Evolutionary conservation across 805 yeast species (phyloP).

Genomic region (Torulaspora indica): DNA sequence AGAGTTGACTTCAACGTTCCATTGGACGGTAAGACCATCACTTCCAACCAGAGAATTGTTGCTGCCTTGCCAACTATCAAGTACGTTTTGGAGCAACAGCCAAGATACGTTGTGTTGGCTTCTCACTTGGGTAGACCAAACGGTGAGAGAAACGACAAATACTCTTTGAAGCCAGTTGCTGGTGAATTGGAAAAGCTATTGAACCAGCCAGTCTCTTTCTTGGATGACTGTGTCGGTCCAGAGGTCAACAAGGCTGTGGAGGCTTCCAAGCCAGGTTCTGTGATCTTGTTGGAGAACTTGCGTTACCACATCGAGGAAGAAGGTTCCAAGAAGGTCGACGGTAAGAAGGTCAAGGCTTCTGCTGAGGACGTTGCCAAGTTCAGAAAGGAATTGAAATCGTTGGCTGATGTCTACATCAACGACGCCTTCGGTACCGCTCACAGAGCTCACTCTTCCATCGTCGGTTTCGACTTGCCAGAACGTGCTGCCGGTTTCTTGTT

Average conservation of each 20-base stretch:
- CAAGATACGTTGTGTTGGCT: constrained; percentile 87
- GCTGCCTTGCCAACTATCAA: constrained; percentile 99
- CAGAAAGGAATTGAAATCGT: constrained; percentile 83
- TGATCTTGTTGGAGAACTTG: constrained; percentile 91
- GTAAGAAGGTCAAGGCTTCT: constrained; percentile 90
- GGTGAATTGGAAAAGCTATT: constrained; percentile 78
- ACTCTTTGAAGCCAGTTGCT: constrained; percentile 90
- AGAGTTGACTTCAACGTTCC: constrained; percentile 97
- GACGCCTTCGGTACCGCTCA: constrained; percentile 99
- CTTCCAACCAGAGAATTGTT: constrained; percentile 99
- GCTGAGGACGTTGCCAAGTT: constrained; percentile 76
- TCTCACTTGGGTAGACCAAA: constrained; percentile 99
- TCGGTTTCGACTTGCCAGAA: constrained; percentile 91
- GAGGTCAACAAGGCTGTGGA: constrained; percentile 80
- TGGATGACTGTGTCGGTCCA: constrained; percentile 86
- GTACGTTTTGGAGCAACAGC: constrained; percentile 86
- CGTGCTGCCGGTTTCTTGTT: constrained; percentile 98
- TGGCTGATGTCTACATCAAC: constrained; percentile 95
- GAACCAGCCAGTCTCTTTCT: constrained; percentile 70
- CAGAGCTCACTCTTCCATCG: constrained; percentile 99
- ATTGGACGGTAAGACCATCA: constrained; percentile 91
- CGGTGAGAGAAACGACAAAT: constrained; percentile 82
- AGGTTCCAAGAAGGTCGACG: constrained; percentile 87
- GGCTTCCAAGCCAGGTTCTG: constrained; percentile 69
- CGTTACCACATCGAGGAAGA: constrained; percentile 98